Base-by-base conservation (phyloP, 768 basidiomycete species). In the Amanita exitialis region DNA sequence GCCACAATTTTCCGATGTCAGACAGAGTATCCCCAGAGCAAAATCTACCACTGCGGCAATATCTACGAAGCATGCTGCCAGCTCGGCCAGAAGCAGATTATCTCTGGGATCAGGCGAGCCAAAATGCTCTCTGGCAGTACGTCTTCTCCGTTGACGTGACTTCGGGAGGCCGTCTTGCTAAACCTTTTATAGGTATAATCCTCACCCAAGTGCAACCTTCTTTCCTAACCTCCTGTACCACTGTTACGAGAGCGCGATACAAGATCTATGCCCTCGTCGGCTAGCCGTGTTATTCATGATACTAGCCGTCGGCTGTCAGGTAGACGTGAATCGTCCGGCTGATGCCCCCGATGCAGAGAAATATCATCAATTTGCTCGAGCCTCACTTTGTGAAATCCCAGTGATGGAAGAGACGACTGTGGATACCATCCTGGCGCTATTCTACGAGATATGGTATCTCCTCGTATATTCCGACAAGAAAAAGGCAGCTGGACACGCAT, bases 391-490 rank as follows among this genome's bases (percentile, higher is more conserved):
- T 53, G 80, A 82, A 59, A 73, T 78, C 46, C 77, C 79, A 27
- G 72, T 83, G 49, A 79, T 84, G 77, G 80, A 81, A 56, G 79
- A 82, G 51, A 81, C 82, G 3, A 82, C 77, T 52, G 70, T 82
- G 27, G 81, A 83, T 57, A 79, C 81, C 20, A 74, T 86, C 32
- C 65, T 65, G 10, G 68, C 66, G 12, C 66, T 83, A 58, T 83
- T 84, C 57, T 82, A 81, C 58, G 75, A 75, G 57, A 74, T 74
- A 28, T 83, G 82, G 79, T 85, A 80, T 58, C 68, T 85, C 45
- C 64, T 82, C 36, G 79, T 83, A 51, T 85, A 82, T 61, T 82
- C 80, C 18, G 81, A 83, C 63, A 76, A 79, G 62, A 83, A 79
- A 57, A 81, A 80, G 61, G 81, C 81, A 0, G 73, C 77, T 58